Conservation (phyloP, 306 rosid species). For the Cotoneaster glaucophyllus region DNA sequence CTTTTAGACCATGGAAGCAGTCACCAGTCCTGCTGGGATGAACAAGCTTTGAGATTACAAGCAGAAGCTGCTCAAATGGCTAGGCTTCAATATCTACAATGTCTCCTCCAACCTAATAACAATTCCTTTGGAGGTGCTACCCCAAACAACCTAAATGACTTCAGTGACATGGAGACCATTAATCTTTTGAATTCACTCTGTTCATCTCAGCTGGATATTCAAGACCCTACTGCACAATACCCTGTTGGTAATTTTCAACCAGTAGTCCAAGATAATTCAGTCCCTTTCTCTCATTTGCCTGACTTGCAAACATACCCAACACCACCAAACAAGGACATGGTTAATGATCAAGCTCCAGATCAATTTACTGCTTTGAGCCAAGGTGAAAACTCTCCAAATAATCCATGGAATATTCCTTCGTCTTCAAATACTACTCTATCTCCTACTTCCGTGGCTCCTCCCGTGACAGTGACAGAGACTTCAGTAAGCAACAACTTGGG, state of each 20-base stretch:
- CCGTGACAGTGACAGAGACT: constrained; percentile 1
- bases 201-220: constrained; percentile 21
- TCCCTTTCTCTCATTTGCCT: constrained; percentile 52
- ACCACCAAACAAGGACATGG: constrained; percentile 7
- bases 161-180: constrained; percentile 25
- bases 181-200: constrained; percentile 28
- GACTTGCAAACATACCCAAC: constrained; percentile 22
- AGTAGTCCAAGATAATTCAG: constrained; percentile 12
- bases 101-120: constrained; percentile 30
- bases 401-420: constrained; percentile 42
- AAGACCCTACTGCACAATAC: constrained; percentile 10
- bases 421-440: constrained; percentile 37
- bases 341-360: constrained; percentile 16
- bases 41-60: constrained; percentile 40
- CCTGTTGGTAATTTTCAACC: constrained; percentile 12
- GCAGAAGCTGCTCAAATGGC: constrained; percentile 57
- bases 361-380: constrained; percentile 10
- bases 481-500: constrained; percentile 17
- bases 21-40: constrained; percentile 38
- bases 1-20: constrained; percentile 28
- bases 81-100: constrained; percentile 42
- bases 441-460: constrained; percentile 27
- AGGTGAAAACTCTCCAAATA: constrained; percentile 27
- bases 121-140: constrained; percentile 5
- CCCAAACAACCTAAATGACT: constrained; percentile 3